Percentiles rank a stretch among this genome's conserved stretches.
Conservation (phyloP, 73 alveolate genomes). For the Breviolum minutum region DNA sequence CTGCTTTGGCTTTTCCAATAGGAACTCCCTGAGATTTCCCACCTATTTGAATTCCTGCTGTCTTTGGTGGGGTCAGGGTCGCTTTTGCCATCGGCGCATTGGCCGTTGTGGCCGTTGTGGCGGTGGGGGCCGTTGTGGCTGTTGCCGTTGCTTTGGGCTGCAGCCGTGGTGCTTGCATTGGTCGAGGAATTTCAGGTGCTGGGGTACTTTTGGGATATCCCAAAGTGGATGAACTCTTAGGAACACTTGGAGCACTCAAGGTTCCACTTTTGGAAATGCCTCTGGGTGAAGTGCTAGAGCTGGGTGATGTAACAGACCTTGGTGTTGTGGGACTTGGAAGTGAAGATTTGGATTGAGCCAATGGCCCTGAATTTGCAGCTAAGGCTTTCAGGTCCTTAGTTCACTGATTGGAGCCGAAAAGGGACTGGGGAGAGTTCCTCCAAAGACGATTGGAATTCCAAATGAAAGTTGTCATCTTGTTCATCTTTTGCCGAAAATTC, state of each 20-base stretch:
- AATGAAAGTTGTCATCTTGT: not conserved
- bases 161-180: not conserved
- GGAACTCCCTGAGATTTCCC: constrained; percentile 9
- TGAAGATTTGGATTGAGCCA: not conserved
- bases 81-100: not conserved
- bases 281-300: not conserved
- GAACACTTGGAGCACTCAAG: not conserved
- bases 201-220: not conserved
- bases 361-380: not conserved
- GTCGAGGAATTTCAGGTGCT: constrained; percentile 4
- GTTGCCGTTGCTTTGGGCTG: constrained; percentile 7
- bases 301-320: not conserved
- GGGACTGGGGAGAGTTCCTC: too few species aligned
- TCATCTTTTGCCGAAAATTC: too few species aligned
- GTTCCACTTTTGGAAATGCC: not conserved
- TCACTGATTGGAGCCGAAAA: too few species aligned
- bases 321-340: not conserved
- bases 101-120: not conserved
- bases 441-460: not conserved
- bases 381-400: constrained; percentile 14
- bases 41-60: constrained; percentile 33
- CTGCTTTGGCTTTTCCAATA: constrained; percentile 19
- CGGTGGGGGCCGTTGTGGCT: not conserved
- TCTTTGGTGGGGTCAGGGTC: not conserved
- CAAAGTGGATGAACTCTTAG: not conserved